Base-by-base conservation (phyloP, 1,139 yeast species). In the Arxiozyma heterogenica region DNA sequence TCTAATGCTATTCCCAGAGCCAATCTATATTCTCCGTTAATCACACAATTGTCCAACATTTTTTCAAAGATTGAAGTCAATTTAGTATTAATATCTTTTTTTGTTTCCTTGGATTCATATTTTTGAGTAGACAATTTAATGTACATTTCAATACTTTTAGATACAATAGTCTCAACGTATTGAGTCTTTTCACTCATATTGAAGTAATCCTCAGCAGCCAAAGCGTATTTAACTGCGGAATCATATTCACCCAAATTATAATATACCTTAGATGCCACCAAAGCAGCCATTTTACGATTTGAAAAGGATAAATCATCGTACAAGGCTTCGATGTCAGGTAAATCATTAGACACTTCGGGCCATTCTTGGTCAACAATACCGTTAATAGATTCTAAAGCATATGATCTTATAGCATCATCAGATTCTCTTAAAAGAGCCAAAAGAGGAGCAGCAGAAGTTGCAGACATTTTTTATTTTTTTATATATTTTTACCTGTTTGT, bases 331-430 rank as follows among this genome's bases (percentile, higher is more conserved):
- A 89, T 76, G 58, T 86, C 93, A 49, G 88, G 76, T 60, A 93
- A 81, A 67, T 81, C 84, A 71, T 93, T 94, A 57, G 98, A 96
- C 57, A 94, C 87, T 74, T 93, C 98, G 3, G 98, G 91, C 99
- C 99, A 93, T 60, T 89, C 78, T 70, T 88, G 91, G 73, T 90
- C 96, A 54, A 90, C 96, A 55, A 86, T 80, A 43, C 76, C 80
- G 68, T 90, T 87, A 62, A 93, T 81, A 38, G 95, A 84, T 57
- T 83, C 76, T 66, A 93, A 78, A 20, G 98, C 98, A 69, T 89
- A 87, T 41, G 85, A 76, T 71, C 90, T 93, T 61, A 94, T 81
- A 54, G 80, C 73, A 52, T 79, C 73, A 69, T 93, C 97, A 18
- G 83, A 78, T 73, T 94, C 98, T 59, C 83, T 81, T 66, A 93